A percentile compares a stretch with the other conserved stretches of the same genome.
Conservation (phyloP, 192 early-diverging fungal species). For the Pilaira anomala region DNA sequence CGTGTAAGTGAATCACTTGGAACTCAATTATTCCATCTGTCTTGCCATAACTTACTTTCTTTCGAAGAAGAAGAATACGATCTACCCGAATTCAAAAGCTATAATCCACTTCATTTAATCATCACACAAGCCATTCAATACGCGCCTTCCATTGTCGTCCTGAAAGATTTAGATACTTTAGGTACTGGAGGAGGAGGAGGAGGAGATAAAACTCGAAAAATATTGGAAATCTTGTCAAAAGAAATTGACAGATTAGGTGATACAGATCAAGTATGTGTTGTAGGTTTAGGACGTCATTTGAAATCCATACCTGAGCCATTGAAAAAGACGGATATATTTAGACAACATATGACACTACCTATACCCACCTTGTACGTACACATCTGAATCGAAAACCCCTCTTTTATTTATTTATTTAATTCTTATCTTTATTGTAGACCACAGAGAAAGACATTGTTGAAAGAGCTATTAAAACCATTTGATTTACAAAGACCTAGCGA, state of each 20-base stretch:
- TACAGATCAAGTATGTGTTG: constrained; percentile 12
- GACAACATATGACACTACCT: constrained; percentile 27
- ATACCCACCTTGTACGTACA: constrained; percentile 27
- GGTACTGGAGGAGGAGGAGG: constrained; percentile 33
- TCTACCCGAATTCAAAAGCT: neutral
- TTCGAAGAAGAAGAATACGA: constrained; percentile 23
- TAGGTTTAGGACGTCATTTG: constrained; percentile 19
- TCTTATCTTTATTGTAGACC: neutral
- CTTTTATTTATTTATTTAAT: neutral
- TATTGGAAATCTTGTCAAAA: neutral
- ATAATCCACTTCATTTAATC: constrained; percentile 16
- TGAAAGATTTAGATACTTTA: constrained; percentile 52
- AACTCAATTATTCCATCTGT: neutral
- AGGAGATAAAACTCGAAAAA: constrained; percentile 10
- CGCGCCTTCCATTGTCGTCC: constrained; percentile 46
- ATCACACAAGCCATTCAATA: constrained; percentile 38
- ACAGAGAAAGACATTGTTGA: constrained; percentile 28
- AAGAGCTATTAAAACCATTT: constrained; percentile 17
- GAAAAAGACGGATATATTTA: constrained; percentile 23
- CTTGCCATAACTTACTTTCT: constrained; percentile 15
- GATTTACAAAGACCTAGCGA: constrained; percentile 3
- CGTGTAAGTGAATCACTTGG: constrained; percentile 6
- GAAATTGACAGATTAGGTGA: constrained; percentile 6
- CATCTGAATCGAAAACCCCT: neutral
- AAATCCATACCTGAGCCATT: constrained; percentile 17